Conservation (phyloP, 2,329 filamentous ascomycete species). For the Metarhizium humberi region DNA sequence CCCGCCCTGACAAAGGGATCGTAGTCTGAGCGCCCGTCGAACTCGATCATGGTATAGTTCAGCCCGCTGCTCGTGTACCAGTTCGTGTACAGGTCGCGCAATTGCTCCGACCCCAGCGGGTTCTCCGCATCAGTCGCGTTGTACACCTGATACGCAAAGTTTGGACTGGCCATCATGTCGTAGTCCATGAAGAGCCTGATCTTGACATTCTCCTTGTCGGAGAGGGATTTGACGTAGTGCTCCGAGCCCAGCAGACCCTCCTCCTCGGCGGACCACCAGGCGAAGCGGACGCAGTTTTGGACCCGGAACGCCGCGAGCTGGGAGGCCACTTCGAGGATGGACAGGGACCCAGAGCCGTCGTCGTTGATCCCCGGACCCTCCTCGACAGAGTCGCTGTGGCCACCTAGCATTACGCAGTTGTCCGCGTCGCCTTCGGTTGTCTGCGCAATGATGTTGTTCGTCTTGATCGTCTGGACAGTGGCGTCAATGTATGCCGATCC, state of each 20-base stretch:
- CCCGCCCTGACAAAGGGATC: conserved; percentile 64
- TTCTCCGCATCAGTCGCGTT: conserved; percentile 61
- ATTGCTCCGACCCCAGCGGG: conserved; percentile 61
- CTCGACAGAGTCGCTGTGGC: conserved; percentile 52
- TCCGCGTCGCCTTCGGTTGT: conserved; percentile 48
- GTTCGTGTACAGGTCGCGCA: conserved; percentile 57
- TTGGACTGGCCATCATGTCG: conserved; percentile 60
- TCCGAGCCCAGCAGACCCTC: conserved; percentile 56
- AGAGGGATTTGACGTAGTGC: conserved; percentile 48
- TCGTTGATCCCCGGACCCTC: conserved; percentile 70
- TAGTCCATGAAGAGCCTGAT: conserved; percentile 62
- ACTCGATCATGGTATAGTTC: conserved; percentile 62
- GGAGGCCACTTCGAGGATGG: conserved; percentile 52
- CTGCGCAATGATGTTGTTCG: conserved; percentile 54
- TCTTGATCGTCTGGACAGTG: conserved; percentile 42
- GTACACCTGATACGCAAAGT: conserved; percentile 61
- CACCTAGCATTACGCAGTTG: conserved; percentile 58
- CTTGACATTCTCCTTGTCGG: conserved; percentile 48
- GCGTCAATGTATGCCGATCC: conserved; percentile 52
- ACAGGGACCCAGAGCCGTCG: conserved; percentile 59
- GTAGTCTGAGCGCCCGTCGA: conserved; percentile 74
- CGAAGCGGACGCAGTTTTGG: conserved; percentile 58
- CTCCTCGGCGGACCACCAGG: conserved; percentile 61
- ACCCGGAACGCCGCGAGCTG: conserved; percentile 48
- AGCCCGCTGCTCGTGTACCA: conserved; percentile 55